phyloP scores from a whole-genome alignment of 805 yeast genomes.

The Barnettozyma vustinii region DNA sequence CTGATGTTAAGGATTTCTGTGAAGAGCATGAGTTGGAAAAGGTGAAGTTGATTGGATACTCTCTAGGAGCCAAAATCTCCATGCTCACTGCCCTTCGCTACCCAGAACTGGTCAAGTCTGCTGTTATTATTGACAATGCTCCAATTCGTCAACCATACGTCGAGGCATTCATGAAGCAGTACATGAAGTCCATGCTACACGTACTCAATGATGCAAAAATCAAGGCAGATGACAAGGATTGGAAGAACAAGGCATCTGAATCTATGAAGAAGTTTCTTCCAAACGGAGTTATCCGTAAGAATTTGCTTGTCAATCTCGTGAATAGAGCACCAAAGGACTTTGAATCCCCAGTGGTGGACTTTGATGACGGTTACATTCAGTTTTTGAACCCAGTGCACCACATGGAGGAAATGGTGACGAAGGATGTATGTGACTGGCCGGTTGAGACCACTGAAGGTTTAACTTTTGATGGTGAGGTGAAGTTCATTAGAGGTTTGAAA shows the following conservation, averaged over 20 bases:
- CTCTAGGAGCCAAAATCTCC: conserved; percentile 49
- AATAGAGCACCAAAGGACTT: conserved; percentile 26
- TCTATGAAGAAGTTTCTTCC: conserved; percentile 93
- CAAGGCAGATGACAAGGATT: conserved; percentile 23
- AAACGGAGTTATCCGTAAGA: conserved; percentile 41
- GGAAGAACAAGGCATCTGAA: conserved; percentile 87
- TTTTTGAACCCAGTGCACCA: conserved; percentile 31
- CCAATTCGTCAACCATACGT: conserved; percentile 35
- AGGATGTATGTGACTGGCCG: conserved; percentile 32
- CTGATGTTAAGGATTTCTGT: conserved; percentile 37
- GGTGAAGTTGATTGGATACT: conserved; percentile 38
- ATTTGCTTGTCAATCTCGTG: conserved; percentile 35
- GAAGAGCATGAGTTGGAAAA: conserved; percentile 25
- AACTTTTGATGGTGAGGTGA: conserved; percentile 18
- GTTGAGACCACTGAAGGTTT: conserved; percentile 17
- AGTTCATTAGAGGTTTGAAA: conserved; percentile 23
- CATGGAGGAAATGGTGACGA: conserved; percentile 24
- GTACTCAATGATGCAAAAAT: conserved; percentile 60
- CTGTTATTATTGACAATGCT: conserved; percentile 46
- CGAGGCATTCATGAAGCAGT: conserved; percentile 30
- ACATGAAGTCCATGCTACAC: conserved; percentile 56
- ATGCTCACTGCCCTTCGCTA: conserved; percentile 38
- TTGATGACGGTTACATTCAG: conserved; percentile 25
- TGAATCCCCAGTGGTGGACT: conserved; percentile 24
- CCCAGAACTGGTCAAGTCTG: conserved; percentile 35